Percentiles rank a stretch among this genome's conserved stretches.
phyloP scores from a whole-genome alignment of 306 rosid genomes.

The Gleditsia sinensis region DNA sequence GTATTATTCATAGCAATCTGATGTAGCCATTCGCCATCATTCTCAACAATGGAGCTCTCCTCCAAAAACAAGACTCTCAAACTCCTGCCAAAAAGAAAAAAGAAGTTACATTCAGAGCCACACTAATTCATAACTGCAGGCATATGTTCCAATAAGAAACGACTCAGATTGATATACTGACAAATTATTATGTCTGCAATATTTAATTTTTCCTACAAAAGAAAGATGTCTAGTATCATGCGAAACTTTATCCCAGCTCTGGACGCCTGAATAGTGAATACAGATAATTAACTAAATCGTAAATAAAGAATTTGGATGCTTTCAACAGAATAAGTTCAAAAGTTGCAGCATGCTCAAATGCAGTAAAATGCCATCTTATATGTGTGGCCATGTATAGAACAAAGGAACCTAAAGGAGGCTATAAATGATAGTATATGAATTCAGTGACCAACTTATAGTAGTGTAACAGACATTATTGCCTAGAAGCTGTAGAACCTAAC shows the following conservation, averaged over 20 bases:
- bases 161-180: slow-evolving; percentile 41
- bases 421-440: neutral
- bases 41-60: slow-evolving; percentile 71
- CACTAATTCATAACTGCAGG: slow-evolving; percentile 1
- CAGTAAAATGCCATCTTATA: neutral
- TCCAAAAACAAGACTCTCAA: slow-evolving; percentile 81
- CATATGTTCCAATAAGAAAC: slow-evolving; percentile 25
- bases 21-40: slow-evolving; percentile 80
- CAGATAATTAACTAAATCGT: neutral
- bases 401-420: neutral
- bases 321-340: neutral
- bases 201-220: neutral
- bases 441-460: neutral
- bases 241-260: neutral
- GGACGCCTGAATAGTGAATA: neutral
- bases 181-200: neutral
- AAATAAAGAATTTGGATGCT: neutral
- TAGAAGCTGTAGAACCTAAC: neutral
- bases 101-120: slow-evolving; percentile 4
- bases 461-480: neutral
- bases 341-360: neutral
- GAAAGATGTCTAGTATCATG: neutral
- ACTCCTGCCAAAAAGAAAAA: slow-evolving; percentile 50
- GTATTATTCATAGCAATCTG: slow-evolving; percentile 84
- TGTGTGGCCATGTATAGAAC: neutral